Evolutionary conservation across 768 basidiomycete genomes (phyloP).

Genomic region (Mycena maculata): DNA sequence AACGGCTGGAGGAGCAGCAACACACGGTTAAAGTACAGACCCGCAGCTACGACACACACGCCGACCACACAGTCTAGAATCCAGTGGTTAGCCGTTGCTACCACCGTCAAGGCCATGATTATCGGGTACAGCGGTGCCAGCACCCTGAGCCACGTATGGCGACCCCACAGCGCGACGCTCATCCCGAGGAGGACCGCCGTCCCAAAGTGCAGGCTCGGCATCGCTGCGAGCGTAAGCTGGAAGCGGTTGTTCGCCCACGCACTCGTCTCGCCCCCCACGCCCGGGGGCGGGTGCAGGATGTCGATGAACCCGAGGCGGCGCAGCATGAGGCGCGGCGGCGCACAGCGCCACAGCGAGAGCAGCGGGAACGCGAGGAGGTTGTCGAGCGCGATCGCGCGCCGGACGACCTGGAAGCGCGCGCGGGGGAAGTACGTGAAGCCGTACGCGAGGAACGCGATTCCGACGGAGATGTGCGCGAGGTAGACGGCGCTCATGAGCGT

Average conservation of each 20-base stretch:
- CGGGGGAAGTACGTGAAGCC: slow-evolving; percentile 22
- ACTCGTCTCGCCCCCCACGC: background rate
- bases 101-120: background rate
- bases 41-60: background rate
- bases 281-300: slow-evolving; percentile 9
- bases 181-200: background rate
- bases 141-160: slow-evolving; percentile 14
- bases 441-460: slow-evolving; percentile 18
- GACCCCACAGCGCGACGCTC: slow-evolving; percentile 6
- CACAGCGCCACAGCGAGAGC: background rate
- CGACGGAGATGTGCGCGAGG: background rate
- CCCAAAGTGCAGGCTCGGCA: slow-evolving; percentile 15
- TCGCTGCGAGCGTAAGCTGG: slow-evolving; percentile 8
- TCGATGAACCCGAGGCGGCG: slow-evolving; percentile 12
- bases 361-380: slow-evolving; percentile 3
- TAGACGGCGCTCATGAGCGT: slow-evolving; percentile 5
- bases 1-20: background rate
- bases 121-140: slow-evolving; percentile 10
- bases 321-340: slow-evolving; percentile 18
- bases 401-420: slow-evolving; percentile 1
- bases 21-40: slow-evolving; percentile 19
- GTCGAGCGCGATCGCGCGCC: slow-evolving; percentile 15
- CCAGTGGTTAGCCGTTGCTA: slow-evolving; percentile 21
- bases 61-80: slow-evolving; percentile 11
- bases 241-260: background rate